These are phyloP conservation scores for Alternaria infectoria DNA, from an alignment of 2,329 filamentous ascomycete genomes.

Conservation along the genomic window DNA sequence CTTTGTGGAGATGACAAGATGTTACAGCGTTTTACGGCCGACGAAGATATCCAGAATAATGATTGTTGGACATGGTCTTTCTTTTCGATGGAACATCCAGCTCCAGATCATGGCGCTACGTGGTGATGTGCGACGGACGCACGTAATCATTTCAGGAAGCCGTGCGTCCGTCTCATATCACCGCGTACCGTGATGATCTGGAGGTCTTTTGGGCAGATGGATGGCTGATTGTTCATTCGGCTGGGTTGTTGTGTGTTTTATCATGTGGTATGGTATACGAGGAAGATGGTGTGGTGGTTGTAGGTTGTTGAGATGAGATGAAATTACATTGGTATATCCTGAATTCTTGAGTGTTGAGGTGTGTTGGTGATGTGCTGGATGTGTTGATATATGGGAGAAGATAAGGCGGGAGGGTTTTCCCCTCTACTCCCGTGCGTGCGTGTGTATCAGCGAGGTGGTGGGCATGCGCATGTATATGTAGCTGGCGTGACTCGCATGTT, in stretches of 20 bases:
- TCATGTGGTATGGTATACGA: neutral
- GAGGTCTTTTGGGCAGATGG: neutral
- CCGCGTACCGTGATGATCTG: neutral
- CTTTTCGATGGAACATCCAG: neutral
- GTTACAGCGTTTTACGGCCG: slow-evolving; percentile 27
- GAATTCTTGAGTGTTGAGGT: neutral
- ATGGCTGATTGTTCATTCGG: neutral
- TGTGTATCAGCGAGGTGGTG: neutral
- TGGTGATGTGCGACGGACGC: slow-evolving; percentile 9
- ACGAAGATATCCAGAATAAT: slow-evolving; percentile 32
- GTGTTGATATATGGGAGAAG: too few relatives aligned
- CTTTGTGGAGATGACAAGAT: neutral
- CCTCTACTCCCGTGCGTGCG: too few relatives aligned
- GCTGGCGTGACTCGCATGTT: neutral
- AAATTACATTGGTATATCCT: slow-evolving; percentile 4
- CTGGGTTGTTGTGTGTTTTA: neutral
- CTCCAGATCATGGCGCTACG: slow-evolving; percentile 5
- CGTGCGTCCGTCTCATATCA: neutral
- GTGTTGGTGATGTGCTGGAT: neutral
- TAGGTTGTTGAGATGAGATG: neutral
- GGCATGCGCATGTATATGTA: neutral
- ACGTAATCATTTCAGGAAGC: neutral
- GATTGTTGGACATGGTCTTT: slow-evolving; percentile 15
- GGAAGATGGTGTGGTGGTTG: neutral
- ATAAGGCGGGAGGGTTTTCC: too few relatives aligned